Percentiles rank a stretch among this genome's conserved stretches.
These are phyloP conservation scores for Echinosophora koreensis DNA, from an alignment of 306 rosid species.

Conservation along the genomic window DNA sequence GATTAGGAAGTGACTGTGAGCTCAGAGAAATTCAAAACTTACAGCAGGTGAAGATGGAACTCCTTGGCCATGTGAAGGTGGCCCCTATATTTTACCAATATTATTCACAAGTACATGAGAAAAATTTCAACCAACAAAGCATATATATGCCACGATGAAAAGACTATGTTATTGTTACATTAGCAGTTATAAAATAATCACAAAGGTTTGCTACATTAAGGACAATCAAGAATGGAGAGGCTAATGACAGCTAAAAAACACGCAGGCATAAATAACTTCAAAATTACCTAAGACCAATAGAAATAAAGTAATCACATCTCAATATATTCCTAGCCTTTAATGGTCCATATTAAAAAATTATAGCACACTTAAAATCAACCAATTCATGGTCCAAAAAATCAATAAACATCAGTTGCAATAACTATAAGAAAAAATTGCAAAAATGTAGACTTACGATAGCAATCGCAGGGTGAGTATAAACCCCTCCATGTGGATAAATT, in stretches of 20 bases:
- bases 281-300: background rate
- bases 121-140: slow-evolving; percentile 1
- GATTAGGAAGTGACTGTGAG: background rate
- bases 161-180: background rate
- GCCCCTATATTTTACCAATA: slow-evolving; percentile 59
- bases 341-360: slow-evolving; percentile 16
- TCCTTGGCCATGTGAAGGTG: slow-evolving; percentile 75
- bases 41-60: slow-evolving; percentile 79
- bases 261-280: background rate
- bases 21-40: slow-evolving; percentile 51
- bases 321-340: background rate
- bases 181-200: slow-evolving; percentile 5
- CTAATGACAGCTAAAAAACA: slow-evolving; percentile 23
- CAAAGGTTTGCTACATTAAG: slow-evolving; percentile 33
- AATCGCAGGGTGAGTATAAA: slow-evolving; percentile 78
- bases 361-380: slow-evolving; percentile 20
- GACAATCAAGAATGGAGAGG: slow-evolving; percentile 30
- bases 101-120: slow-evolving; percentile 36
- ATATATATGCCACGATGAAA: slow-evolving; percentile 5
- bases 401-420: background rate
- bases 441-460: slow-evolving; percentile 71
- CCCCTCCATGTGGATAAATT: slow-evolving; percentile 85
- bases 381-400: slow-evolving; percentile 24
- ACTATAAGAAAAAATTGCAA: background rate
- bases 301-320: slow-evolving; percentile 11